phyloP scores from a whole-genome alignment of 1,139 yeast genomes.

The Magnusiomyces clavatus region DNA sequence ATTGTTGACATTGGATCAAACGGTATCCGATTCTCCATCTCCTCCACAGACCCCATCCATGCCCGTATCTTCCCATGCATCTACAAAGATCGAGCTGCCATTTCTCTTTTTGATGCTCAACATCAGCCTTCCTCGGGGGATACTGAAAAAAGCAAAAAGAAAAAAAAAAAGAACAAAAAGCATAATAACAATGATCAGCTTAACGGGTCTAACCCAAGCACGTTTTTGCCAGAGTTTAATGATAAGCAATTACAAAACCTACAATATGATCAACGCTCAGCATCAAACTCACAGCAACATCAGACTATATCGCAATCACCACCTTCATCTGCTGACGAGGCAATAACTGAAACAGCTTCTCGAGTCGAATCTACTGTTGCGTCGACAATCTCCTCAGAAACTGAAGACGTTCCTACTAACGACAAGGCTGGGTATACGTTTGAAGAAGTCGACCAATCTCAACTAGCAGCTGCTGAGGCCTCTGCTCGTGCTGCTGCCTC shows the following conservation, averaged over 20 bases:
- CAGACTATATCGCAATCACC: too few relatives aligned
- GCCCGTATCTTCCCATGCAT: slow-evolving; percentile 66
- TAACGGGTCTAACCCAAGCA: background rate
- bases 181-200: background rate
- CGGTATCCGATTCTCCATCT: slow-evolving; percentile 58
- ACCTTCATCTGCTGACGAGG: too few relatives aligned
- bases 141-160: slow-evolving; percentile 12
- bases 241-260: slow-evolving; percentile 20
- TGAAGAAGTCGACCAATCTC: background rate
- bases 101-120: slow-evolving; percentile 51
- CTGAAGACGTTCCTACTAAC: too few relatives aligned
- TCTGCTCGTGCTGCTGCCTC: slow-evolving; percentile 23
- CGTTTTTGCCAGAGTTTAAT: slow-evolving; percentile 25
- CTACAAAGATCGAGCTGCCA: slow-evolving; percentile 59
- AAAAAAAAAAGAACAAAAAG: background rate
- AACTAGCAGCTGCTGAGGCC: slow-evolving; percentile 14
- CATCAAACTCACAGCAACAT: too few relatives aligned
- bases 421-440: too few relatives aligned
- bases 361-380: too few relatives aligned
- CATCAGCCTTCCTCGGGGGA: slow-evolving; percentile 8
- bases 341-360: too few relatives aligned
- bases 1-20: slow-evolving; percentile 65
- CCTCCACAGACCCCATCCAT: slow-evolving; percentile 54
- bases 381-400: too few relatives aligned
- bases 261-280: too few relatives aligned